Base-by-base conservation (phyloP, 805 yeast genomes). In the Yarrowia osloensis region DNA sequence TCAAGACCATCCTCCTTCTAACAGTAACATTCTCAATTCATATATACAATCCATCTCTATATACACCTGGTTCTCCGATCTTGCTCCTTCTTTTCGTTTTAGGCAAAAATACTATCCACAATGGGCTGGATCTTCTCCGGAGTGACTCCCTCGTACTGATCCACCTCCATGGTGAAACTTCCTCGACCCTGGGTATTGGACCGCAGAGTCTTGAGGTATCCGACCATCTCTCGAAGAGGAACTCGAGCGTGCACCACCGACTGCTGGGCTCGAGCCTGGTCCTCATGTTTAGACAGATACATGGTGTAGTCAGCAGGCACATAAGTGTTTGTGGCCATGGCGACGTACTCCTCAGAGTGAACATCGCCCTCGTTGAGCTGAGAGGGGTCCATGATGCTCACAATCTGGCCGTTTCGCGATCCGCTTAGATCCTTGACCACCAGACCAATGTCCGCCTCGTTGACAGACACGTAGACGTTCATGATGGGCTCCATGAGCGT, bases 181-280 rank as follows among this genome's bases (percentile, higher is more conserved):
- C 93, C 97, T 49, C 97, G 82, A 1, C 99, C 99, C 73, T 91
- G 92, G 0, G 98, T 93, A 71, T 92, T 79, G 40, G 95, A 88
- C 72, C 98, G 79, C 54, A 95, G 79, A 69, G 84, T 85, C 12
- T 87, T 85, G 68, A 91, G 81, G 75, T 95, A 95, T 0, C 98
- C 97, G 57, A 92, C 84, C 97, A 95, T 92, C 69, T 89, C 96
- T 69, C 88, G 83, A 74, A 95, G 79, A 3, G 99, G 98, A 0
- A 92, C 93, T 62, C 83, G 84, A 0, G 97, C 97, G n/a, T 79
- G 79, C 37, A 95, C 84, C 8, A 83, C 77, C 26, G 70, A 73
- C 70, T 69, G 73, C 49, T 57, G 63, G 59, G 65, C 63, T 67
- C 72, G 66, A 55, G 69, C 50, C 29, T 63, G 46, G 68, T 72